phyloP scores from a whole-genome alignment of 805 yeast genomes.

The Komagataella ulmi region DNA sequence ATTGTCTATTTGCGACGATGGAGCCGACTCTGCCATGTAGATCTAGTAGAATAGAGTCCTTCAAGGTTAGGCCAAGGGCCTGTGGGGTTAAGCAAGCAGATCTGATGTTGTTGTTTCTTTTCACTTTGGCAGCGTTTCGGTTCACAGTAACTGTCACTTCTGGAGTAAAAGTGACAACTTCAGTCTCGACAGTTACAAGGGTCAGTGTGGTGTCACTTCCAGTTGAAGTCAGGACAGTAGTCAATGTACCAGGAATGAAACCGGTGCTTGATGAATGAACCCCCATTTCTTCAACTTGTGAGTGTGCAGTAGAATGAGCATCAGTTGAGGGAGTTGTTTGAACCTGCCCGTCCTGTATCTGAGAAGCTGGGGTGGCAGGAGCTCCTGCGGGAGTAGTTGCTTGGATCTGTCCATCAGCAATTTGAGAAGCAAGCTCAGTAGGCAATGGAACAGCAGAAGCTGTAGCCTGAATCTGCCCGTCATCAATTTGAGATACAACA shows the following conservation, averaged over 20 bases:
- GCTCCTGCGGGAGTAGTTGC: constrained; percentile 5
- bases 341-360: constrained; percentile 1
- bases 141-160: not conserved
- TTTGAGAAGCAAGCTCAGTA: constrained; percentile 8
- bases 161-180: not conserved
- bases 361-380: not conserved
- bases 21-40: constrained; percentile 58
- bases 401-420: constrained; percentile 14
- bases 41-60: constrained; percentile 39
- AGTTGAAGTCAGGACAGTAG: not conserved
- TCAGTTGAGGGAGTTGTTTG: not conserved
- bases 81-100: constrained; percentile 31
- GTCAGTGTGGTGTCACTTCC: constrained; percentile 8
- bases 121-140: constrained; percentile 1
- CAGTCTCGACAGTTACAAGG: constrained; percentile 7
- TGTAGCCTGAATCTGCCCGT: constrained; percentile 22
- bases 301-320: not conserved
- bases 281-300: not conserved
- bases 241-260: not conserved
- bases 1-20: constrained; percentile 72
- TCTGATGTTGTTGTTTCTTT: constrained; percentile 2
- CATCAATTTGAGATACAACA: constrained; percentile 22
- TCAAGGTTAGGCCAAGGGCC: constrained; percentile 43
- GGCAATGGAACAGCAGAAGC: constrained; percentile 10
- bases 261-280: not conserved